Conservation (phyloP, 208 protist species). For the Leishmania arabica region DNA sequence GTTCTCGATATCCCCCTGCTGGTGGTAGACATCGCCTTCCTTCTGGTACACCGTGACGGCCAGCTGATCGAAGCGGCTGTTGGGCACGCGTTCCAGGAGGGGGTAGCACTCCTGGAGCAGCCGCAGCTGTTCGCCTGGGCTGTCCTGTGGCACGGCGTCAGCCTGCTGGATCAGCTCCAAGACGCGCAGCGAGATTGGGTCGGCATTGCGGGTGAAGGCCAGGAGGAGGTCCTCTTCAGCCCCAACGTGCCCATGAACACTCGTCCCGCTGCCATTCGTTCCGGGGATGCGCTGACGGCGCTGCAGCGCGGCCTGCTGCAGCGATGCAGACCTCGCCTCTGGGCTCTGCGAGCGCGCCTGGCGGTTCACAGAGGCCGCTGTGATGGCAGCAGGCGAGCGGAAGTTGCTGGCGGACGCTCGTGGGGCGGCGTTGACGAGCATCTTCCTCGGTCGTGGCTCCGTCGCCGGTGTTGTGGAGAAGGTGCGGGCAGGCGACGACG, state of each 20-base stretch:
- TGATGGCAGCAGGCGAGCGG: constrained; percentile 16
- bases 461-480: constrained; percentile 2
- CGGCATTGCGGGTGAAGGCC: constrained; percentile 46
- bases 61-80: constrained; percentile 63
- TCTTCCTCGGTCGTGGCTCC: constrained; percentile 18
- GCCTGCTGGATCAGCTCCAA: constrained; percentile 63
- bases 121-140: constrained; percentile 46
- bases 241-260: neutral
- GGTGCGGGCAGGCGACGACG: constrained; percentile 11
- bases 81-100: constrained; percentile 60
- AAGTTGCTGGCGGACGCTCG: constrained; percentile 20
- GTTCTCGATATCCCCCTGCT: constrained; percentile 46
- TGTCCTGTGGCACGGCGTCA: constrained; percentile 44
- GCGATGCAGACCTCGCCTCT: constrained; percentile 12
- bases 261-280: neutral
- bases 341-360: neutral
- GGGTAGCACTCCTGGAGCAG: constrained; percentile 70
- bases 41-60: constrained; percentile 81
- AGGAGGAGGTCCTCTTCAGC: constrained; percentile 41
- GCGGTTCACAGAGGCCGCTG: constrained; percentile 2
- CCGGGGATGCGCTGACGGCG: constrained; percentile 5
- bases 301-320: constrained; percentile 17
- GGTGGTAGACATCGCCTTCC: constrained; percentile 72
- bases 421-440: constrained; percentile 32
- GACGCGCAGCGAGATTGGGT: constrained; percentile 60